Evolutionary conservation across 441 rosid species (phyloP).

Genomic region (Theobroma grandiflorum): DNA sequence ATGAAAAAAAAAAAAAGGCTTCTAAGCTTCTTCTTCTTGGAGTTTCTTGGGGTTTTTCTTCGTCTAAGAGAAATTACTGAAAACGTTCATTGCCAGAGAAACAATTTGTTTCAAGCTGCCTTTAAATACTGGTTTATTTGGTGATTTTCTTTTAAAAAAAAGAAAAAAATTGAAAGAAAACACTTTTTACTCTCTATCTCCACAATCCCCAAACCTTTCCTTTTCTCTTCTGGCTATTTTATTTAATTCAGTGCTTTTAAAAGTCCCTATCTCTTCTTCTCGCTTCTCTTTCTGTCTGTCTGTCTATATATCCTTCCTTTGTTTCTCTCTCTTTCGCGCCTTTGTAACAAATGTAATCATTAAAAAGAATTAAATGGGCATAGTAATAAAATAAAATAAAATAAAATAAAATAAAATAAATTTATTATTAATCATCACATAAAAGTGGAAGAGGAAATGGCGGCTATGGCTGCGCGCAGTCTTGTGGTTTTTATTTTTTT

Average conservation of each 20-base stretch:
- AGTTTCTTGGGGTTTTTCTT: constrained; percentile 1
- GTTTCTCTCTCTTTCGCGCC: background rate
- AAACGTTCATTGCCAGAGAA: constrained; percentile 29
- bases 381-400: background rate
- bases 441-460: constrained; percentile 64
- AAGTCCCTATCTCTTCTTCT: constrained; percentile 38
- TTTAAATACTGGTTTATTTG: constrained; percentile 48
- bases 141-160: background rate
- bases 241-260: constrained; percentile 36
- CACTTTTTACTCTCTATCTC: constrained; percentile 23
- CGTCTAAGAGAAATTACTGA: background rate
- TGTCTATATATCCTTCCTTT: background rate
- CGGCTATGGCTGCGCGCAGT: constrained; percentile 98
- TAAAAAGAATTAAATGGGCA: background rate
- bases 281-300: constrained; percentile 9
- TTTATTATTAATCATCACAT: constrained; percentile 36
- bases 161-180: too few relatives aligned
- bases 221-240: background rate
- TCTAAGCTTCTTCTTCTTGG: background rate
- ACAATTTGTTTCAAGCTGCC: constrained; percentile 28
- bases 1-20: background rate
- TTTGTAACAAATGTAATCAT: constrained; percentile 2
- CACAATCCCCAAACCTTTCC: constrained; percentile 37
- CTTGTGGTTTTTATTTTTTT: constrained; percentile 33
- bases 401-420: constrained; percentile 41